Percentiles rank a stretch among this genome's conserved stretches.
These are phyloP conservation scores for Penicillium janthinellum DNA, from an alignment of 2,329 filamentous ascomycete genomes.

Conservation along the genomic window DNA sequence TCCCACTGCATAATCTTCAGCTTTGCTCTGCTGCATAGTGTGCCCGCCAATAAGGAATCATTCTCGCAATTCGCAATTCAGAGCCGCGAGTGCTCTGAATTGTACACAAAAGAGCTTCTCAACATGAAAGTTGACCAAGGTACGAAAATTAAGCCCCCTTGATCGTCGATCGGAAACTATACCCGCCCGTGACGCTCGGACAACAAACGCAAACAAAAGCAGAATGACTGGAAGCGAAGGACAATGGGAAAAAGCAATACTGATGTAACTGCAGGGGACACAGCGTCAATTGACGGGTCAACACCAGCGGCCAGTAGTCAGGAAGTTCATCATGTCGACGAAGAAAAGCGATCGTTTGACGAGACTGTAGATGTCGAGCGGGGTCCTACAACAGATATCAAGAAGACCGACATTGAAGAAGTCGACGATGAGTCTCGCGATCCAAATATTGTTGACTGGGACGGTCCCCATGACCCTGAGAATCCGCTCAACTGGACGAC, in stretches of 20 bases:
- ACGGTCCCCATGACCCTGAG: slow-evolving; percentile 56
- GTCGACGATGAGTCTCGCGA: slow-evolving; percentile 25
- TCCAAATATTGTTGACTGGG: slow-evolving; percentile 61
- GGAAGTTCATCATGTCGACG: slow-evolving; percentile 10
- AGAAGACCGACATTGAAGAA: not conserved
- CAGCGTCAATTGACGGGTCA: slow-evolving; percentile 18
- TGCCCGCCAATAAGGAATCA: not conserved
- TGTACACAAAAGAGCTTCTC: not conserved
- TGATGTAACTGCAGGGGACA: not conserved
- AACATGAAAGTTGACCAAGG: not conserved
- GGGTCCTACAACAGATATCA: not conserved
- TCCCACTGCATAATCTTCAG: not conserved
- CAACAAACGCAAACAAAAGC: not conserved
- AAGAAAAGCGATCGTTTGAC: slow-evolving; percentile 7
- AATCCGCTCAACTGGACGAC: slow-evolving; percentile 27
- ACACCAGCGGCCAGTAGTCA: slow-evolving; percentile 19
- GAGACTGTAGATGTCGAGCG: slow-evolving; percentile 13
- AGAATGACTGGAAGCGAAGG: not conserved
- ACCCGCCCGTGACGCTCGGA: not conserved
- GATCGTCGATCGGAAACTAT: not conserved
- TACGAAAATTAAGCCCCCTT: not conserved
- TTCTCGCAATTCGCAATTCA: not conserved
- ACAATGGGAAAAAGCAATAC: not conserved
- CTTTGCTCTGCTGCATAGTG: not conserved
- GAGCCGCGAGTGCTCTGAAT: not conserved